Percentiles rank a stretch among this genome's conserved stretches.
Evolutionary conservation across 345 rosid species (phyloP).

Genomic region (Viola odorata): DNA sequence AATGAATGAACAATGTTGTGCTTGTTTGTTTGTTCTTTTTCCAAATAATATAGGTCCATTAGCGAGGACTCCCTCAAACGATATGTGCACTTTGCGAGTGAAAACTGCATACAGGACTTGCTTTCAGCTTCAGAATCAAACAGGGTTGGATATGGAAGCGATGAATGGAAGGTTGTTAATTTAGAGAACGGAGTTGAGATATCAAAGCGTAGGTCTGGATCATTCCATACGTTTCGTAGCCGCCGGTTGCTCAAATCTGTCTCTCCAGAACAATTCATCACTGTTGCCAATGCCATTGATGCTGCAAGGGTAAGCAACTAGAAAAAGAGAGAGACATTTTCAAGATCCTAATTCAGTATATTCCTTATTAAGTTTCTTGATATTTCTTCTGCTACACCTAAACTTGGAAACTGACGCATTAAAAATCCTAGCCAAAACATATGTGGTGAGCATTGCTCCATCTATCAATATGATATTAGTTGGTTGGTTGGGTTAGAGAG

Average conservation of each 20-base stretch:
- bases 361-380: too few species aligned
- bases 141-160: constrained; percentile 40
- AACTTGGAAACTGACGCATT: too few species aligned
- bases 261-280: constrained; percentile 59
- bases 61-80: constrained; percentile 73
- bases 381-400: too few species aligned
- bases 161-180: constrained; percentile 58
- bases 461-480: too few species aligned
- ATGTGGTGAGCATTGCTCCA: too few species aligned
- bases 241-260: constrained; percentile 63
- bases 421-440: too few species aligned
- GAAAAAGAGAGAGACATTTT: not conserved
- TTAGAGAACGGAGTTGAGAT: constrained; percentile 59
- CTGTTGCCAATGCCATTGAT: constrained; percentile 74
- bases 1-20: not conserved
- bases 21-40: not conserved
- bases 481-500: too few species aligned
- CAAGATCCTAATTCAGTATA: not conserved
- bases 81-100: constrained; percentile 75
- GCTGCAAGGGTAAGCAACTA: constrained; percentile 54
- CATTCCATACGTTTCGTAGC: constrained; percentile 63
- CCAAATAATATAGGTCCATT: constrained; percentile 41
- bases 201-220: constrained; percentile 56
- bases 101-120: constrained; percentile 71
- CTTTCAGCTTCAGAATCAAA: constrained; percentile 59